These are phyloP conservation scores for Linnemannia exigua DNA, from an alignment of 192 early-diverging fungal genomes.

Conservation along the genomic window DNA sequence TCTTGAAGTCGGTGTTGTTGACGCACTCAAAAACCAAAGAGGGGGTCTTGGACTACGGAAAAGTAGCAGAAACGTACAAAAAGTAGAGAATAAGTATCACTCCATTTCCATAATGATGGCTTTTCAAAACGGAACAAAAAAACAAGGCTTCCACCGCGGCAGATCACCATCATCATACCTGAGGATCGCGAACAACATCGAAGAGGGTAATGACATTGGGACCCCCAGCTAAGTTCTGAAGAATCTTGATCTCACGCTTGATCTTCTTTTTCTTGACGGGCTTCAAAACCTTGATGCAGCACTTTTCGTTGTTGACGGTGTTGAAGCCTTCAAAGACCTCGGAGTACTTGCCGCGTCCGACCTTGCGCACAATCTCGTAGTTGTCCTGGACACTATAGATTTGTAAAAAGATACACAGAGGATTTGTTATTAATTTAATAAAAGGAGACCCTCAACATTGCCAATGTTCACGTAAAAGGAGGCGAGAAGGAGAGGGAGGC, in stretches of 20 bases:
- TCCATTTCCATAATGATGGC: not conserved
- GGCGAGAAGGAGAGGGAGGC: not conserved
- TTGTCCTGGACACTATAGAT: conserved; percentile 85
- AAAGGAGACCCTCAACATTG: not conserved
- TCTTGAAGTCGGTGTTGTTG: conserved; percentile 98
- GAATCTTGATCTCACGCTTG: conserved; percentile 99
- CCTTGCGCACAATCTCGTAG: conserved; percentile 98
- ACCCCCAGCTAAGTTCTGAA: conserved; percentile 97
- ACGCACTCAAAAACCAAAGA: conserved; percentile 97
- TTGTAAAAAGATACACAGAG: not conserved
- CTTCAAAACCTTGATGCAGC: conserved; percentile 99
- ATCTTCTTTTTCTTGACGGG: conserved; percentile 99
- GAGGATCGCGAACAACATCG: conserved; percentile 96
- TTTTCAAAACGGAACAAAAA: not conserved
- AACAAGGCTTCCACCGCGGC: not conserved
- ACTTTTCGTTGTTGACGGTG: conserved; percentile 85
- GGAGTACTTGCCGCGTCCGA: conserved; percentile 99
- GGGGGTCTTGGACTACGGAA: conserved; percentile 89
- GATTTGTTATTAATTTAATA: conserved; percentile 3
- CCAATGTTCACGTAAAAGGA: conserved; percentile 2
- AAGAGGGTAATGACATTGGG: conserved; percentile 92
- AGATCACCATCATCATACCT: conserved; percentile 60
- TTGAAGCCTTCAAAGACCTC: conserved; percentile 99
- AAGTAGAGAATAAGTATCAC: not conserved
- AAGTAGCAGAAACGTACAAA: not conserved